Evolutionary conservation across 2,329 filamentous ascomycete genomes (phyloP).

Genomic region (Botrytis paeoniae): DNA sequence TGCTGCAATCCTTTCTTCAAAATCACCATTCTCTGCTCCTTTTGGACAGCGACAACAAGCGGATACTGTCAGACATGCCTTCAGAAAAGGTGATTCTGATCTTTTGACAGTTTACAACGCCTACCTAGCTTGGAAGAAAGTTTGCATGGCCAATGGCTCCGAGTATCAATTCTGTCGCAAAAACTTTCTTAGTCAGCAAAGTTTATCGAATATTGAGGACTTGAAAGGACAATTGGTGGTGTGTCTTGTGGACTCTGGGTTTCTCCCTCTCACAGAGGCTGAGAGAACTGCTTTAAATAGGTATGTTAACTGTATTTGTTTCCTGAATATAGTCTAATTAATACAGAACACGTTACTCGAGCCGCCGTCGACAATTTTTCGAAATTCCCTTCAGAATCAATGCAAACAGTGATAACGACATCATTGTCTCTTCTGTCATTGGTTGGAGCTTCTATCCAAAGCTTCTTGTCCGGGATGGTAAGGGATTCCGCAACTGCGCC

Average conservation of each 20-base stretch:
- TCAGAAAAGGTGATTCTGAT: constrained; percentile 85
- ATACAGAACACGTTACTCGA: constrained; percentile 56
- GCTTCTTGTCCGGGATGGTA: constrained; percentile 77
- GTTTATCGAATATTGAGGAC: constrained; percentile 88
- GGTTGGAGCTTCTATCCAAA: constrained; percentile 97
- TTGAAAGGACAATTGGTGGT: constrained; percentile 88
- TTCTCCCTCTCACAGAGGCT: constrained; percentile 69
- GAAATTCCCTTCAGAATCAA: constrained; percentile 75
- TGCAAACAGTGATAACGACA: constrained; percentile 74
- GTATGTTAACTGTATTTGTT: constrained; percentile 39
- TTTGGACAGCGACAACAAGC: constrained; percentile 82
- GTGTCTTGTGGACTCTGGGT: constrained; percentile 80
- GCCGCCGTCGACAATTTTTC: constrained; percentile 70
- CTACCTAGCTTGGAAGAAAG: constrained; percentile 82
- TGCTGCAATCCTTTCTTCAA: constrained; percentile 89
- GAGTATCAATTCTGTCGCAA: constrained; percentile 92
- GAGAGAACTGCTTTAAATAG: constrained; percentile 69
- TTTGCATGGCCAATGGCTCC: constrained; percentile 67
- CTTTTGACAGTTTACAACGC: constrained; percentile 92
- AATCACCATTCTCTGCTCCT: constrained; percentile 86
- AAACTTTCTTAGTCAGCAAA: constrained; percentile 89
- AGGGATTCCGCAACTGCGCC: constrained; percentile 84
- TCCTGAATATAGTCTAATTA: not conserved
- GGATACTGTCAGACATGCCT: constrained; percentile 73
- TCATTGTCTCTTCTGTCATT: constrained; percentile 76